phyloP scores from a whole-genome alignment of 768 basidiomycete species.

The Sporobolomyces phaffii region DNA sequence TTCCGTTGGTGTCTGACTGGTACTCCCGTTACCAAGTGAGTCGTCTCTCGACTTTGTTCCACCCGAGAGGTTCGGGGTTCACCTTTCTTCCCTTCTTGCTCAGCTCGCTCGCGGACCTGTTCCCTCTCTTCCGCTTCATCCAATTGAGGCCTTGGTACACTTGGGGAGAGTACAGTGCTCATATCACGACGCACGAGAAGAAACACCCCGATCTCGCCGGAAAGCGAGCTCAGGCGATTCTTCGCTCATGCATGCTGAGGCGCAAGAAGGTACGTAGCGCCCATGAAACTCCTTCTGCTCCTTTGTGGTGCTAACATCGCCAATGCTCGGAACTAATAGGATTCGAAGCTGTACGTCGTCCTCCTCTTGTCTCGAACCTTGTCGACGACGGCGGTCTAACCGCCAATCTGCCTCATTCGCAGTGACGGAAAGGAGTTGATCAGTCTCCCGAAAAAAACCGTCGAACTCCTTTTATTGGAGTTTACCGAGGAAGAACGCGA shows the following conservation, averaged over 20 bases:
- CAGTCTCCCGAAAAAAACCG: slow-evolving; percentile 9
- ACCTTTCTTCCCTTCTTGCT: slow-evolving; percentile 50
- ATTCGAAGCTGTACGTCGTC: slow-evolving; percentile 18
- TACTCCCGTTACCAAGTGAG: slow-evolving; percentile 62
- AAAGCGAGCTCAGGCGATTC: slow-evolving; percentile 61
- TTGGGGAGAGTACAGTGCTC: slow-evolving; percentile 61
- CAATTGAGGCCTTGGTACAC: slow-evolving; percentile 57
- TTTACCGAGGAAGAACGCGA: slow-evolving; percentile 46
- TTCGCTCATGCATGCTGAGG: slow-evolving; percentile 63
- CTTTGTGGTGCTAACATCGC: too few relatives aligned
- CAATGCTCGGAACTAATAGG: neutral
- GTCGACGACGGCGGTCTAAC: neutral
- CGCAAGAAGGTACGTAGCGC: slow-evolving; percentile 58
- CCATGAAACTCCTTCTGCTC: neutral
- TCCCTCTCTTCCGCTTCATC: slow-evolving; percentile 66
- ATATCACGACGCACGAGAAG: slow-evolving; percentile 49
- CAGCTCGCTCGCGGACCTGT: slow-evolving; percentile 79
- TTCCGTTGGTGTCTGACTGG: slow-evolving; percentile 60
- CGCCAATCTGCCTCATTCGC: neutral
- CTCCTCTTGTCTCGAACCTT: neutral
- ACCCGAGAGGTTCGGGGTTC: neutral
- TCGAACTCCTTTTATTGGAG: slow-evolving; percentile 37
- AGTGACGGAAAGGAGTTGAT: slow-evolving; percentile 31
- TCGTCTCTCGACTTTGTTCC: neutral
- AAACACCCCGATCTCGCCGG: slow-evolving; percentile 61